phyloP scores from a whole-genome alignment of 306 rosid genomes.

The Cucurbita ficifolia region DNA sequence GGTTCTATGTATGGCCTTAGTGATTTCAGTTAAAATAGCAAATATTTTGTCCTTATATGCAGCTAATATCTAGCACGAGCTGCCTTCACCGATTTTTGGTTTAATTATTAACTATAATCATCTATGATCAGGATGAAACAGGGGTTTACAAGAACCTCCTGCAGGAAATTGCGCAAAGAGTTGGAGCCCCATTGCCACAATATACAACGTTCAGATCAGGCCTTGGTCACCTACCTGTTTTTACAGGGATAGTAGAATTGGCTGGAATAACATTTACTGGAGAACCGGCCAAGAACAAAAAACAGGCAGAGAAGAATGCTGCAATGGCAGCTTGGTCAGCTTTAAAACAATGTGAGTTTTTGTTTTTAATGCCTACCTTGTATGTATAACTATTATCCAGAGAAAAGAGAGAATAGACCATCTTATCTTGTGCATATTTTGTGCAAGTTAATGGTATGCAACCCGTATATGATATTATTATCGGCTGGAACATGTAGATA shows the following conservation, averaged over 20 bases:
- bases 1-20: no score
- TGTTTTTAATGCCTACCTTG: background rate
- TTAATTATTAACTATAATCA: background rate
- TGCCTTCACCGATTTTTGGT: background rate
- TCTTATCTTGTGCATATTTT: background rate
- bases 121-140: constrained; percentile 61
- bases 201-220: constrained; percentile 91
- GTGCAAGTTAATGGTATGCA: background rate
- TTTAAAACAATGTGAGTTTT: constrained; percentile 70
- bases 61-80: background rate
- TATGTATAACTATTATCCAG: background rate
- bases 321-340: constrained; percentile 99
- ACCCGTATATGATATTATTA: background rate
- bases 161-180: constrained; percentile 98
- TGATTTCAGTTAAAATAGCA: no score
- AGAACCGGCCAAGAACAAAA: constrained; percentile 91
- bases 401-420: background rate
- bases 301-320: constrained; percentile 98
- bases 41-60: background rate
- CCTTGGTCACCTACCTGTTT: constrained; percentile 88
- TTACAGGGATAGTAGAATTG: constrained; percentile 87
- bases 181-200: constrained; percentile 93
- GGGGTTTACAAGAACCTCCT: constrained; percentile 96
- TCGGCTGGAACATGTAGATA: background rate
- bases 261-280: constrained; percentile 92